A percentile compares a stretch with the other conserved stretches of the same genome.
These are phyloP conservation scores for Penicillium lividum DNA, from an alignment of 495 filamentous ascomycete species.

Conservation along the genomic window DNA sequence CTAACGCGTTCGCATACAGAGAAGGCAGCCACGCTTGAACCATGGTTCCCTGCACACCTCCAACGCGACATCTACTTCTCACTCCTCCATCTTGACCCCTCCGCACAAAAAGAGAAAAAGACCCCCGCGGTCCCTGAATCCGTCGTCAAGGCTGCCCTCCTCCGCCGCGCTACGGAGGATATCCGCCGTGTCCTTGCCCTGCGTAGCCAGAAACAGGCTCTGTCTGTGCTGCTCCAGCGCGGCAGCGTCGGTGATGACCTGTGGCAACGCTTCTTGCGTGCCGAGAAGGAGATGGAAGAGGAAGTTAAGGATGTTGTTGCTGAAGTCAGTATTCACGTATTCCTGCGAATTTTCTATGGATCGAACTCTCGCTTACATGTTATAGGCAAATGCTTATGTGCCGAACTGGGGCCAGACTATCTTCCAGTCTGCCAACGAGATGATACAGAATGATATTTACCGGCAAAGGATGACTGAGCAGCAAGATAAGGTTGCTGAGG, in stretches of 20 bases:
- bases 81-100: constrained; percentile 81
- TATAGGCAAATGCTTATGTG: constrained; percentile 80
- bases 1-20: constrained; percentile 40
- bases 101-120: constrained; percentile 63
- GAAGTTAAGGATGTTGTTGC: constrained; percentile 90
- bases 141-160: constrained; percentile 83
- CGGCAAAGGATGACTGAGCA: constrained; percentile 64
- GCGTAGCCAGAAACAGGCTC: constrained; percentile 78
- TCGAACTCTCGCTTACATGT: constrained; percentile 7
- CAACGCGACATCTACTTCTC: constrained; percentile 94
- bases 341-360: background rate
- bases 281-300: constrained; percentile 97
- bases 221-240: constrained; percentile 77
- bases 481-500: constrained; percentile 63
- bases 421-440: constrained; percentile 91
- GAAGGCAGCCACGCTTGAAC: constrained; percentile 74
- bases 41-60: constrained; percentile 89
- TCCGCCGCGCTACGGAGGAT: constrained; percentile 87
- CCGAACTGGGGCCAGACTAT: constrained; percentile 90
- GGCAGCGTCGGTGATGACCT: constrained; percentile 95
- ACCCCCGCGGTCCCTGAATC: constrained; percentile 75
- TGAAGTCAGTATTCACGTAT: constrained; percentile 63
- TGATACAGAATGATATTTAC: constrained; percentile 66
- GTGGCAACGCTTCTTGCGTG: constrained; percentile 86
- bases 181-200: constrained; percentile 87